Evolutionary conservation across 2,329 filamentous ascomycete genomes (phyloP), one percentile per base, ranked within the genome.

Genomic region (Aspergillus clavatus): DNA sequence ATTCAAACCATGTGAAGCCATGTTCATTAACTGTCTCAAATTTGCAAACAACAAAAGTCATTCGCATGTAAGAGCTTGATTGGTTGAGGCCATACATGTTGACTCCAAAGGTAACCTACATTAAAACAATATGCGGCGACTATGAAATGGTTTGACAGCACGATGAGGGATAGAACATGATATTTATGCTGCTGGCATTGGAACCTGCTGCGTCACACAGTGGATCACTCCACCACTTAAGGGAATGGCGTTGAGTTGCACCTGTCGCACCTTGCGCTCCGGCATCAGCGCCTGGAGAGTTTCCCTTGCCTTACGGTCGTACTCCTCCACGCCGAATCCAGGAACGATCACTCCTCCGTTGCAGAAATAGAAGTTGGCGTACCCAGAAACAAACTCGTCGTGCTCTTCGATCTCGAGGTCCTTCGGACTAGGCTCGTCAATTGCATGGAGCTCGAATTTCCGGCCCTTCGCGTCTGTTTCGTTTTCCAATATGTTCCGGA

Each of bases 351-450:
- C 37, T 1, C 57, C 60, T 0, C 55, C 59, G 40, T 64, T 64
- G 2, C 58, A 55, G 42, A 61, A 56, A 26, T 61, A 60, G 23
- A 58, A 62, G 27, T 63, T 65, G 7, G 60, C 54, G 40, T 65
- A 65, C 3, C 52, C 52, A 1, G 57, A 48, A 1, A 50, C 44
- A 7, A 60, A 41, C 19, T 58, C 50, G 29, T 59, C 53, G 2
- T 31, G 28, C 28, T 48, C 35, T n/a, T 12, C 14, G 36, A 23
- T 46, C 28, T 10, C 39, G 42, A 54, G 41, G n/a, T 36, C 43
- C 14, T 26, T 38, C 21, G 45, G 47, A 14, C 50, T 46, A 2
- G 60, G 57, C 40, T 64, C 61, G 21, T 56, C 52, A 19, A 60
- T 53, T 2, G 44, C 43, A 35, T 58, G 40, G 3, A 64, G 46